These are phyloP conservation scores for Phytopythium mirpurense DNA, from an alignment of 352 stramenopile species.

Conservation along the genomic window DNA sequence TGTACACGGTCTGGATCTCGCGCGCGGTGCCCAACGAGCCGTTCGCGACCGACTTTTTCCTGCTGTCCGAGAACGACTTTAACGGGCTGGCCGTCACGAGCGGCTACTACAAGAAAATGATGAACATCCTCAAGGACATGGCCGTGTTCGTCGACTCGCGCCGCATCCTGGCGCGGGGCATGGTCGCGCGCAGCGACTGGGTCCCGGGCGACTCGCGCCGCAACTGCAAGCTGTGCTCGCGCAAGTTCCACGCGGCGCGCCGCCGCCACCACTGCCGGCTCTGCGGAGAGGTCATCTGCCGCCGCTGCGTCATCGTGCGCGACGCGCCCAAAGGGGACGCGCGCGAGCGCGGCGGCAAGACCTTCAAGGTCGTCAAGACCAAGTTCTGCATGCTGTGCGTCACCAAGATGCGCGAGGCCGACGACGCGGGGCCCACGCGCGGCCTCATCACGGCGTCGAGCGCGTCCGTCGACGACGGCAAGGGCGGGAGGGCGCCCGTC, in stretches of 20 bases:
- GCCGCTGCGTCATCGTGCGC: slow-evolving; percentile 58
- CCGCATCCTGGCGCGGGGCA: slow-evolving; percentile 47
- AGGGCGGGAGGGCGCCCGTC: neutral
- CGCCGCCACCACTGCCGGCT: slow-evolving; percentile 71
- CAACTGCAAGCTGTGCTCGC: slow-evolving; percentile 58
- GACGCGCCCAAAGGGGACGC: slow-evolving; percentile 37
- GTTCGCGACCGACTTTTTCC: slow-evolving; percentile 49
- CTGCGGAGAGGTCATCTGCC: slow-evolving; percentile 77
- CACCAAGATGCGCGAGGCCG: slow-evolving; percentile 43
- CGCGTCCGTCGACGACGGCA: neutral
- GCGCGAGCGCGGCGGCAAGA: slow-evolving; percentile 18
- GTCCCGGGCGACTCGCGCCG: slow-evolving; percentile 37
- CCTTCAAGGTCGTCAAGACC: slow-evolving; percentile 52
- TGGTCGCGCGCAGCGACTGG: slow-evolving; percentile 42
- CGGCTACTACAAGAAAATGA: slow-evolving; percentile 48
- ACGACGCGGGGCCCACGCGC: slow-evolving; percentile 15
- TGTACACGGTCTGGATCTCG: slow-evolving; percentile 54
- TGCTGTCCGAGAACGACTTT: slow-evolving; percentile 47
- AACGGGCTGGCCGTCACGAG: slow-evolving; percentile 29
- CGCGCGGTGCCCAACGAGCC: slow-evolving; percentile 26
- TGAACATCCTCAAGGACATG: slow-evolving; percentile 59
- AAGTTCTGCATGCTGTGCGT: slow-evolving; percentile 69
- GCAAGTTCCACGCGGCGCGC: slow-evolving; percentile 53
- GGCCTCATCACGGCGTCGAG: neutral
- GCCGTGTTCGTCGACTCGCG: slow-evolving; percentile 49